Conservation (phyloP, 1,284 basidiomycete species). For the Uromyces viciae-fabae region DNA sequence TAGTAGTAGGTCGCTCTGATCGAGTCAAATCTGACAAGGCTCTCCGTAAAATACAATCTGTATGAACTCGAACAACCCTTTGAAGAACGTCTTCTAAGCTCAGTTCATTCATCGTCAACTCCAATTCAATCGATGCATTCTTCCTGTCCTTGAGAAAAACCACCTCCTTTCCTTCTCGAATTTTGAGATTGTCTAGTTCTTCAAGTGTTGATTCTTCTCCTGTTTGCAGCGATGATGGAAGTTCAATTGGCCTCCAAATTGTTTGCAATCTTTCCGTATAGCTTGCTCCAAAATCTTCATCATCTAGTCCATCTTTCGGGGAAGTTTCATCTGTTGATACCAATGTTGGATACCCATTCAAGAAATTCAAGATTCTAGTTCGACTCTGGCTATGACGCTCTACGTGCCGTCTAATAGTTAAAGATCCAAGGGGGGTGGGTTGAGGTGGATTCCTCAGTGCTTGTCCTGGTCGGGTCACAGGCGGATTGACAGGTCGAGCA, state of each 20-base stretch:
- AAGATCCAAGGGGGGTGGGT: constrained; percentile 25
- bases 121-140: constrained; percentile 15
- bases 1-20: constrained; percentile 7
- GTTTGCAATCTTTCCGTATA: constrained; percentile 28
- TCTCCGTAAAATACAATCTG: constrained; percentile 24
- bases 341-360: constrained; percentile 36
- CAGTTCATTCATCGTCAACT: constrained; percentile 19
- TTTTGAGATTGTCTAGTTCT: constrained; percentile 1
- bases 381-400: constrained; percentile 15
- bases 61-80: constrained; percentile 27
- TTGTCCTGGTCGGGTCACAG: constrained; percentile 15
- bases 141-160: not conserved
- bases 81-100: constrained; percentile 25
- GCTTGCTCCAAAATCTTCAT: constrained; percentile 40
- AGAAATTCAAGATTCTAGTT: constrained; percentile 25
- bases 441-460: constrained; percentile 14
- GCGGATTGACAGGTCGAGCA: constrained; percentile 26
- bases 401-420: constrained; percentile 13
- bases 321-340: constrained; percentile 1
- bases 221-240: not conserved
- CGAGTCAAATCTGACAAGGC: constrained; percentile 15
- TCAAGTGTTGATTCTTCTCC: not conserved
- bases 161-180: constrained; percentile 13
- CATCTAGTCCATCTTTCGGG: constrained; percentile 5
- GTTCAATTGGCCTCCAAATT: constrained; percentile 39